Evolutionary conservation across 2,329 filamentous ascomycete genomes (phyloP).

Genomic region (Fonsecaea nubica): DNA sequence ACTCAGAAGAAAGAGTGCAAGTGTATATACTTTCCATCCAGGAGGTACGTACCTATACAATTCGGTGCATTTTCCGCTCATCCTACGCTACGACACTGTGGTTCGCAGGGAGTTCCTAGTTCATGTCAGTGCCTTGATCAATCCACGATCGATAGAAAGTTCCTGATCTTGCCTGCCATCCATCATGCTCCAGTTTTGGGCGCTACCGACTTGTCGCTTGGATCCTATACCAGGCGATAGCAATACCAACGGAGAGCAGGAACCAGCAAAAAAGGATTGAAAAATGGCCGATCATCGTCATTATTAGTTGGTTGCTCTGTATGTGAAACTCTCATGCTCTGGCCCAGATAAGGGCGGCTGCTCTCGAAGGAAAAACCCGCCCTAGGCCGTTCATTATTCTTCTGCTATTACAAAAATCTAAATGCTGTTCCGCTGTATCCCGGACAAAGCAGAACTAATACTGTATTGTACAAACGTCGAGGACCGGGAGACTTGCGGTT

Average conservation of each 20-base stretch:
- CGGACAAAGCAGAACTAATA: background rate
- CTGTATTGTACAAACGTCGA: background rate
- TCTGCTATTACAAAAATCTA: slow-evolving; percentile 10
- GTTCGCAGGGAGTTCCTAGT: too few relatives aligned
- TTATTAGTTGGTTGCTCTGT: background rate
- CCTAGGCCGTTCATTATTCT: background rate
- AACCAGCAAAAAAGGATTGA: background rate
- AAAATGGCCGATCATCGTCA: background rate
- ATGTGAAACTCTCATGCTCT: background rate
- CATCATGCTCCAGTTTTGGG: too few relatives aligned
- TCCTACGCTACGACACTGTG: too few relatives aligned
- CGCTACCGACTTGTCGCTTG: too few relatives aligned
- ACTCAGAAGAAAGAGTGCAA: too few relatives aligned
- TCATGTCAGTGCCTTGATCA: too few relatives aligned
- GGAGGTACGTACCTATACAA: too few relatives aligned
- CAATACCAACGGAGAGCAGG: background rate
- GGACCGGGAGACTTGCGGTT: background rate
- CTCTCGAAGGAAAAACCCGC: background rate
- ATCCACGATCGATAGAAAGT: too few relatives aligned
- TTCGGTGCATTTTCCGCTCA: too few relatives aligned
- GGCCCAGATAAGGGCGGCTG: background rate
- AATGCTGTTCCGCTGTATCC: background rate
- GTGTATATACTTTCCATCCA: too few relatives aligned
- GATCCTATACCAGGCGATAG: too few relatives aligned
- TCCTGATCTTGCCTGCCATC: too few relatives aligned